phyloP scores from a whole-genome alignment of 805 yeast genomes.

The Pachysolen tannophilus region DNA sequence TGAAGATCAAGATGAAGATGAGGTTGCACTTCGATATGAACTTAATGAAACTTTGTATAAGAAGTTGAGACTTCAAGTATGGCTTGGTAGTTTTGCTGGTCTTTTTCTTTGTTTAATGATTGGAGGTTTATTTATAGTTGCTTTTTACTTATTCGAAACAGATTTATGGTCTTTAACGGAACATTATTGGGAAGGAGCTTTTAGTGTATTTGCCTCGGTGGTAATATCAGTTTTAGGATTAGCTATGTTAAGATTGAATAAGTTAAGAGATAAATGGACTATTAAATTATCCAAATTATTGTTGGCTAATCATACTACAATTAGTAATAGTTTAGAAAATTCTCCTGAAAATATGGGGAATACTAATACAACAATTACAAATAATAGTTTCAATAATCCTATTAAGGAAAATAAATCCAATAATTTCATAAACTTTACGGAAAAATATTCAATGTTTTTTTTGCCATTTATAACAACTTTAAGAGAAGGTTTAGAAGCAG shows the following conservation, averaged over 20 bases:
- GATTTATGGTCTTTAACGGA: constrained; percentile 39
- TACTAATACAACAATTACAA: neutral
- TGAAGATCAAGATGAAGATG: neutral
- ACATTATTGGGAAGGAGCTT: constrained; percentile 40
- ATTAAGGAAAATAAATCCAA: constrained; percentile 40
- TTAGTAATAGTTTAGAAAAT: neutral
- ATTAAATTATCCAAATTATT: constrained; percentile 22
- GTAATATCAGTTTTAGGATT: constrained; percentile 39
- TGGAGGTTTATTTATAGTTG: constrained; percentile 29
- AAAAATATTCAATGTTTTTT: constrained; percentile 81
- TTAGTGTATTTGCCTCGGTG: constrained; percentile 34
- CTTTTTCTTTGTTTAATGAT: constrained; percentile 29
- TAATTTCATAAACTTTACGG: constrained; percentile 42
- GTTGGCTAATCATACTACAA: constrained; percentile 7
- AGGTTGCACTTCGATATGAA: too few species aligned
- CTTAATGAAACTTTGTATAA: constrained; percentile 4
- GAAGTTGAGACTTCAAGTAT: constrained; percentile 28
- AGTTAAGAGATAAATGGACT: constrained; percentile 38
- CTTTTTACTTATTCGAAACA: constrained; percentile 32
- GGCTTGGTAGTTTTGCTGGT: constrained; percentile 37
- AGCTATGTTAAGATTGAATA: constrained; percentile 33
- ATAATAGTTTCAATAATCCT: constrained; percentile 6
- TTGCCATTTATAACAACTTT: constrained; percentile 82
- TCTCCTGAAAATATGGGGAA: neutral
- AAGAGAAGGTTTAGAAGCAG: constrained; percentile 88